phyloP scores from a whole-genome alignment of 345 rosid species.

The Schrenkiella parvula region DNA sequence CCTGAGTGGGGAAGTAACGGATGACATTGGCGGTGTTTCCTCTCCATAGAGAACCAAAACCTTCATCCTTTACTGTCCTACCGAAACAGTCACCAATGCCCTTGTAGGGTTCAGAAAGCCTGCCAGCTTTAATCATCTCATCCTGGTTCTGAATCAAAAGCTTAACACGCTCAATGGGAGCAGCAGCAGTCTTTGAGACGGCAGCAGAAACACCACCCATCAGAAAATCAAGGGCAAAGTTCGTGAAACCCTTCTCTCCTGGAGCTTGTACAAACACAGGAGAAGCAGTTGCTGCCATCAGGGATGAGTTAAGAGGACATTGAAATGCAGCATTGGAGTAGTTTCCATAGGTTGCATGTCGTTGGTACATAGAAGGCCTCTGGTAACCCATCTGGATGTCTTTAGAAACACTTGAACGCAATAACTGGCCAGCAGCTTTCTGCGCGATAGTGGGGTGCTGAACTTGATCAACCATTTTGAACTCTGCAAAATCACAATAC shows the following conservation, averaged over 20 bases:
- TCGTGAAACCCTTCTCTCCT: conserved; percentile 54
- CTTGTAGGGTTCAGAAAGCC: conserved; percentile 79
- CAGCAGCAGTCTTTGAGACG: conserved; percentile 80
- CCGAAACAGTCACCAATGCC: conserved; percentile 74
- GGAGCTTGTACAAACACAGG: conserved; percentile 63
- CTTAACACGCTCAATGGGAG: conserved; percentile 90
- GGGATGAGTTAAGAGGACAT: conserved; percentile 38
- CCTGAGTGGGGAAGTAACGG: conserved; percentile 93
- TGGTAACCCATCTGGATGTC: conserved; percentile 46
- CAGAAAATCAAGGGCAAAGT: conserved; percentile 66
- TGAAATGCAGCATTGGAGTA: conserved; percentile 64
- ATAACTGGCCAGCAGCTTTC: conserved; percentile 65
- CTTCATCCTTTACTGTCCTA: conserved; percentile 64
- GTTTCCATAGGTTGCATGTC: conserved; percentile 51
- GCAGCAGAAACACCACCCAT: conserved; percentile 96
- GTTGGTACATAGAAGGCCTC: conserved; percentile 49
- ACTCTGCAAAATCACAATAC: conserved; percentile 35
- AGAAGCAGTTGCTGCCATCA: conserved; percentile 39
- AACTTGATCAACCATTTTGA: conserved; percentile 70
- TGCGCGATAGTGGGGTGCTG: conserved; percentile 64
- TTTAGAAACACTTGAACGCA: conserved; percentile 42
- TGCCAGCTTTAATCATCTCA: conserved; percentile 75
- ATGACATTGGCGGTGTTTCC: conserved; percentile 87
- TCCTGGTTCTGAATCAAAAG: conserved; percentile 80
- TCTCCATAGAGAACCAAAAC: conserved; percentile 65